Evolutionary conservation across 2,329 filamentous ascomycete genomes (phyloP), one percentile per base, ranked within the genome.

Genomic region (Dothistroma septosporum): DNA sequence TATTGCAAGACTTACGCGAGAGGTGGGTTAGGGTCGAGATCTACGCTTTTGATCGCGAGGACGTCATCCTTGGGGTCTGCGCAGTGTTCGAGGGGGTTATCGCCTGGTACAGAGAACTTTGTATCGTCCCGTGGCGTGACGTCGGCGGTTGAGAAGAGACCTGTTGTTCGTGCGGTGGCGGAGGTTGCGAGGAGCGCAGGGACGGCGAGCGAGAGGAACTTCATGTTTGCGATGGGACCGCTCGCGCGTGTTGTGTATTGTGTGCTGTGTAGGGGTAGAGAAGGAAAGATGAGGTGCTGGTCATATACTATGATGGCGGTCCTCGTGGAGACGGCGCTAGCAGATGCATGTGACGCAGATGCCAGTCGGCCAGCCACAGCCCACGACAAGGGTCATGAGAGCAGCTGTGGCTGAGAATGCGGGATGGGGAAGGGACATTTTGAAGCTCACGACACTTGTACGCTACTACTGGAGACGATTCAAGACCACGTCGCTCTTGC

Each of bases 21-120:
- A 37, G 94, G 94, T 62, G 93, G 94, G 76, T 97, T 97, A 14
- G 94, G 94, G 37, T 76, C 73, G 60, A 99, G 78, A 70, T 97
- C 87, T 59, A 97, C 91, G 52, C 84, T 84, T 65, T 92, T 81
- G 70, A 99, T 92, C 48, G 80, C 78, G 68, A 97, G 80, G 60
- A 92, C 83, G 74, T 97, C 86, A 55, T 85, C 75, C 53, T 77
- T 76, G 60, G 90, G 89, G 64, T 90, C 83, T 61, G 79, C 78
- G 66, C 94, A 99, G 78, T 89, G 90, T 72, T 86, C 80, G 61
- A 99, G 82, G 32, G 94, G 93, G 73, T 93, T 96, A 55, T 93
- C 81, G 74, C 94, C 92, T 0, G 90, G 87, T 16, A 97, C 89
- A 66, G 87, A 83, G 75, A 84, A 80, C 50, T 84, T 79, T 55